Base-by-base conservation (phyloP, 73 alveolate genomes). In the Paraurostyla sp. region DNA sequence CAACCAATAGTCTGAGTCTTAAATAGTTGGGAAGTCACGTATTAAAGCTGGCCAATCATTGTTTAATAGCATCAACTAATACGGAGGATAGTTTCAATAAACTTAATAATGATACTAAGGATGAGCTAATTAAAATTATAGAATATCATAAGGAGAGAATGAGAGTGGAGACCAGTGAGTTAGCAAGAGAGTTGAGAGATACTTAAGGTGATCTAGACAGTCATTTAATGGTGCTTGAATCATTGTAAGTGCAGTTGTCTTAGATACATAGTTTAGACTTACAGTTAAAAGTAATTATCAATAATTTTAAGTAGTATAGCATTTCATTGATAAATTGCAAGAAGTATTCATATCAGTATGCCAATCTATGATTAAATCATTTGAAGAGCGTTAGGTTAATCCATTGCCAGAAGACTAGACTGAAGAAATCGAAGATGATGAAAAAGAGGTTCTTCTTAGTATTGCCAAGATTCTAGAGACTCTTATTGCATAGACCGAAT, bases 181-280 rank as follows among this genome's bases (percentile, higher is more conserved):
- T 78, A 3, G 89, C 89, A 9, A 50, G 78, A 41, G 89, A 78
- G 6, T 25, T 78, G 13, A 54, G 76, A 46, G 89, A 78, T 40
- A 22, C 76, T 13, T 9, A 40, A 52, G 89, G n/a, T n/a, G n/a
- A 54, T 51, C 50, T 51, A 9, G 58, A 32, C 40, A 23, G 52
- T 15, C 78, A 52, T 40, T 32, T 78, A 36, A 78, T 36, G 69
- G 20, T 54, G 4, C 89, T 78, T 52, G 89, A 78, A 50, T 78
- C 76, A 51, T 23, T 78, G 7, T 51, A 50, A 35, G 50, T 78
- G 7, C 40, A 78, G 50, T 22, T 78, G 38, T 51, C 76, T 22
- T 36, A 49, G 52, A 78, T 78, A 6, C 59, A 23, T 33, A 73
- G 71, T 48, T 23, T 73, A 4, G 86, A 73, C 30, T 7, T 48